Conservation (phyloP, 805 yeast genomes). For the Yamadazyma paraphyllophila region DNA sequence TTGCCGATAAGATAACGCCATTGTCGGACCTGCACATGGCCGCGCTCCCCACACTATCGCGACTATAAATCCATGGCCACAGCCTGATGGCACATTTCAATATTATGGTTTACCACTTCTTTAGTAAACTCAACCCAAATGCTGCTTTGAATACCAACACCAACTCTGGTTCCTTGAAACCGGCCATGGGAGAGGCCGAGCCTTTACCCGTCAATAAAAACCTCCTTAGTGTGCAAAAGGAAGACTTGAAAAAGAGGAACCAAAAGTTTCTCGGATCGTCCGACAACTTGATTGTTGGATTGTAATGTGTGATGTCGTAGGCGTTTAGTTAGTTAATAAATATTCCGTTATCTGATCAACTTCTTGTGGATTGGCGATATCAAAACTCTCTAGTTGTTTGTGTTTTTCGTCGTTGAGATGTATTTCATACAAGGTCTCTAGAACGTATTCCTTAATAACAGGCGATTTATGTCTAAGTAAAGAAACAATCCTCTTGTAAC, state of each 20-base stretch:
- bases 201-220: conserved; percentile 10
- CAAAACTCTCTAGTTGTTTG: conserved; percentile 2
- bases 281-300: conserved; percentile 21
- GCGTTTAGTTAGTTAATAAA: conserved; percentile 1
- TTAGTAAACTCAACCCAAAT: conserved; percentile 7
- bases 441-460: conserved; percentile 1
- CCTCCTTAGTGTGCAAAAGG: conserved; percentile 11
- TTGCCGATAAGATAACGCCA: not conserved
- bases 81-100: not conserved
- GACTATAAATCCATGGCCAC: not conserved
- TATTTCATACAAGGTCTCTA: conserved; percentile 10
- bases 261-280: conserved; percentile 18
- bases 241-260: conserved; percentile 7
- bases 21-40: conserved; percentile 1
- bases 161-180: not conserved
- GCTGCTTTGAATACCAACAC: not conserved
- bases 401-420: not conserved
- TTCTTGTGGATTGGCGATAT: not conserved
- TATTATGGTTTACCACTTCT: conserved; percentile 13
- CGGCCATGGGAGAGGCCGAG: not conserved
- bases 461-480: conserved; percentile 6
- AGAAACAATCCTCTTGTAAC: conserved; percentile 6
- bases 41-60: conserved; percentile 7
- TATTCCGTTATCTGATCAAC: not conserved
- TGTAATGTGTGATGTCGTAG: conserved; percentile 8